These are phyloP conservation scores for Pseudoturritis turrita DNA, from an alignment of 345 rosid genomes.

Conservation along the genomic window DNA sequence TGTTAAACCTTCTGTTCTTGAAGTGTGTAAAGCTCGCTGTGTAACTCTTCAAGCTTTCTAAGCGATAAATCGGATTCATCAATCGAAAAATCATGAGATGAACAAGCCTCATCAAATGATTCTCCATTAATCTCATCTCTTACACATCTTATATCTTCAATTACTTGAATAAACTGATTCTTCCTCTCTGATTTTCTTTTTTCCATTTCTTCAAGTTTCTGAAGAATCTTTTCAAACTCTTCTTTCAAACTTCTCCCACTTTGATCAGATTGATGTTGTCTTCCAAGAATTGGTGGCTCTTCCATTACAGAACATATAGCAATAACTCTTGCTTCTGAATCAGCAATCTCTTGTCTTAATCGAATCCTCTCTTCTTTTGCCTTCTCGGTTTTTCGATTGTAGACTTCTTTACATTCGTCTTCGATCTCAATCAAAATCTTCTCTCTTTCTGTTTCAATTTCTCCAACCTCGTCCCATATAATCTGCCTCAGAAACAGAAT, in stretches of 20 bases:
- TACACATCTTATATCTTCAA: conserved; percentile 51
- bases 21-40: conserved; percentile 58
- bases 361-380: conserved; percentile 57
- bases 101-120: conserved; percentile 28
- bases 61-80: conserved; percentile 79
- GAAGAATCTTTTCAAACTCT: conserved; percentile 64
- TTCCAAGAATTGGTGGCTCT: conserved; percentile 72
- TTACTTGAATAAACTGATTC: conserved; percentile 66
- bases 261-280: conserved; percentile 74
- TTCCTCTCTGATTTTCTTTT: conserved; percentile 74
- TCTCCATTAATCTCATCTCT: conserved; percentile 54
- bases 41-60: conserved; percentile 72
- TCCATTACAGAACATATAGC: conserved; percentile 83
- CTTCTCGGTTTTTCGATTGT: conserved; percentile 63
- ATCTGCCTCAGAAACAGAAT: conserved; percentile 36
- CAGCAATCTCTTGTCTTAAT: conserved; percentile 67
- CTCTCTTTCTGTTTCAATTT: conserved; percentile 63
- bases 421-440: conserved; percentile 77
- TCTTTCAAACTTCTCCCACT: conserved; percentile 67
- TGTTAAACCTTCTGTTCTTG: conserved; percentile 62
- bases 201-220: conserved; percentile 81
- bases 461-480: conserved; percentile 95
- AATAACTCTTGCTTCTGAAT: conserved; percentile 73
- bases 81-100: conserved; percentile 31
- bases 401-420: conserved; percentile 74